Conservation (phyloP, 805 yeast species). For the Ogataea paradorogensis region DNA sequence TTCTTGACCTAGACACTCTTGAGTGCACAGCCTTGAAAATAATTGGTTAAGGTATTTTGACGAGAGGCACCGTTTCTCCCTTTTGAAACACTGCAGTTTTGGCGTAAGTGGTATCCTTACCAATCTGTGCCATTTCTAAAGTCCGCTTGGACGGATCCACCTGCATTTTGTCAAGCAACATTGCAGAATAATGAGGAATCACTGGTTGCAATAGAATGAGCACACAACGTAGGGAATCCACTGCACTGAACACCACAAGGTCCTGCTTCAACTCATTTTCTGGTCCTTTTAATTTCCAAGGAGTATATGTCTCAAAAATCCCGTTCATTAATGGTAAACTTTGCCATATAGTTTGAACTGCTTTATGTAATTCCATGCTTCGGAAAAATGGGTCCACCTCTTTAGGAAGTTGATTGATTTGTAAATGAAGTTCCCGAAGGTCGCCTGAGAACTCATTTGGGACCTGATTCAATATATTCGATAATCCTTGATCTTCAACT, state of each 20-base stretch:
- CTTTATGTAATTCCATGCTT: slow-evolving; percentile 51
- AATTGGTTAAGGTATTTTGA: slow-evolving; percentile 18
- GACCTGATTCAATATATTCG: slow-evolving; percentile 19
- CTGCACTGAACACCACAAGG: slow-evolving; percentile 56
- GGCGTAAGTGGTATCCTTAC: slow-evolving; percentile 64
- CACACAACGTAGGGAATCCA: slow-evolving; percentile 67
- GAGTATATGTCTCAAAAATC: slow-evolving; percentile 65
- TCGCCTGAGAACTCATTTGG: slow-evolving; percentile 16
- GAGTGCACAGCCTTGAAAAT: slow-evolving; percentile 50
- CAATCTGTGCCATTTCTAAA: slow-evolving; percentile 45
- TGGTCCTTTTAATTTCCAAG: slow-evolving; percentile 59
- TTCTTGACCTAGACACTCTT: slow-evolving; percentile 57
- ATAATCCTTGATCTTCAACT: slow-evolving; percentile 25
- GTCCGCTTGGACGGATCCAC: slow-evolving; percentile 46
- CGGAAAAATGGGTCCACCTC: slow-evolving; percentile 39
- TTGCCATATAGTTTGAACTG: slow-evolving; percentile 58
- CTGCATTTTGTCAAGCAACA: slow-evolving; percentile 59
- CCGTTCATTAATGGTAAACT: slow-evolving; percentile 58
- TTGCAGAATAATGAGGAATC: slow-evolving; percentile 60
- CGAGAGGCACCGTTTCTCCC: slow-evolving; percentile 33
- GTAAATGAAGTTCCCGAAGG: slow-evolving; percentile 25
- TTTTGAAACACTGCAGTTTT: slow-evolving; percentile 35
- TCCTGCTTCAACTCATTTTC: slow-evolving; percentile 38
- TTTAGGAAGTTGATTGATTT: slow-evolving; percentile 10
- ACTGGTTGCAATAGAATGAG: slow-evolving; percentile 70